These are phyloP conservation scores for Psilocybe sp. DNA, from an alignment of 768 basidiomycete genomes.

Conservation along the genomic window DNA sequence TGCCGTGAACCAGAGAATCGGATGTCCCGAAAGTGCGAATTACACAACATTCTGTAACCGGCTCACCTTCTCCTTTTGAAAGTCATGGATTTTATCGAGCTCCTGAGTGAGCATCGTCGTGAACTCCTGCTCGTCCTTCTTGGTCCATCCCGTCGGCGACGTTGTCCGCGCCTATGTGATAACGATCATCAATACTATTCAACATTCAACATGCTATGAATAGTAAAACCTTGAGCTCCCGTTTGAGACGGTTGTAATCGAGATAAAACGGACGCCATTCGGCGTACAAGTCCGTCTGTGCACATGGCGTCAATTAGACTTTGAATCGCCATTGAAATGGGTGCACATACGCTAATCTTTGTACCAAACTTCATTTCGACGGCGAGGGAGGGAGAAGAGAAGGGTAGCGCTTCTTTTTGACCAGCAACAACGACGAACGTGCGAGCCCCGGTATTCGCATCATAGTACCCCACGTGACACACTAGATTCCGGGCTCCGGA, in stretches of 20 bases:
- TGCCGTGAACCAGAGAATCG: too few species aligned
- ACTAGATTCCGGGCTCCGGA: too few species aligned
- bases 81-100: constrained; percentile 91
- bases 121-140: constrained; percentile 81
- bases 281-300: constrained; percentile 76
- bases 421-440: constrained; percentile 24
- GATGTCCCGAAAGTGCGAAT: background rate
- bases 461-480: too few species aligned
- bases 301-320: background rate
- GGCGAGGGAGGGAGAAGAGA: constrained; percentile 2
- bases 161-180: constrained; percentile 14
- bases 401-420: background rate
- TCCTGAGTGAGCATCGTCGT: constrained; percentile 76
- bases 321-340: background rate
- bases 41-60: background rate
- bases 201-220: background rate
- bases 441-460: too few species aligned
- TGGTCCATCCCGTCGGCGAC: constrained; percentile 53
- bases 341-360: constrained; percentile 60
- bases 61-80: constrained; percentile 83
- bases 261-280: constrained; percentile 93
- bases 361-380: constrained; percentile 74
- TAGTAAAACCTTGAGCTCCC: constrained; percentile 73
- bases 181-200: constrained; percentile 3
- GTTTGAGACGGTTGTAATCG: constrained; percentile 86